Percentiles rank a stretch among this genome's conserved stretches.
Conservation (phyloP, 495 filamentous ascomycete genomes). For the Hypoxylon fuscum region DNA sequence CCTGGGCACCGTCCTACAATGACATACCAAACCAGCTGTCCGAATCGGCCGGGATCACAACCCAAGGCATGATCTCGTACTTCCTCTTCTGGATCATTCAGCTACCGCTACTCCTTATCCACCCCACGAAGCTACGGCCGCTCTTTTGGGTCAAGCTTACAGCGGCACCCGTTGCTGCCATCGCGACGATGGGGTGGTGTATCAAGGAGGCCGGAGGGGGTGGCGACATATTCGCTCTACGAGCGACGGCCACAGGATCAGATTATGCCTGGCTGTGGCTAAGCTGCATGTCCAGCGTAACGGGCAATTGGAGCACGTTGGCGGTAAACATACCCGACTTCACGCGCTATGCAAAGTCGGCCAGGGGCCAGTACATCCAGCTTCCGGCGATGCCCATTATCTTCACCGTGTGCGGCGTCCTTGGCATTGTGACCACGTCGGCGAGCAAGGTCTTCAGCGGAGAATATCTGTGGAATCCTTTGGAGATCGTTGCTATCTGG, state of each 20-base stretch:
- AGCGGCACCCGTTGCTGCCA: slow-evolving; percentile 60
- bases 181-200: slow-evolving; percentile 64
- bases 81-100: slow-evolving; percentile 69
- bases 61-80: slow-evolving; percentile 70
- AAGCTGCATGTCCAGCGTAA: slow-evolving; percentile 55
- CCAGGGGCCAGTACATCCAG: slow-evolving; percentile 64
- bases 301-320: slow-evolving; percentile 56
- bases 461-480: slow-evolving; percentile 64
- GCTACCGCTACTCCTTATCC: slow-evolving; percentile 64
- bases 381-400: slow-evolving; percentile 67
- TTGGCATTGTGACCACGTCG: slow-evolving; percentile 62
- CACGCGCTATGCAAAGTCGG: slow-evolving; percentile 63
- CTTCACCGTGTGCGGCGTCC: slow-evolving; percentile 61
- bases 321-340: slow-evolving; percentile 69
- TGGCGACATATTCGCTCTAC: slow-evolving; percentile 56
- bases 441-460: slow-evolving; percentile 64
- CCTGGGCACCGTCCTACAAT: slow-evolving; percentile 72
- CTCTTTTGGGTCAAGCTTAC: slow-evolving; percentile 68
- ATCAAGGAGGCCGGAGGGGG: slow-evolving; percentile 57
- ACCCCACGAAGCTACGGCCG: slow-evolving; percentile 64
- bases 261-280: slow-evolving; percentile 53
- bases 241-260: slow-evolving; percentile 53
- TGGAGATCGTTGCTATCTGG: slow-evolving; percentile 61
- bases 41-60: slow-evolving; percentile 67
- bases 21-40: slow-evolving; percentile 65